Evolutionary conservation across 768 basidiomycete genomes (phyloP).

Genomic region (Naematelia encephala): DNA sequence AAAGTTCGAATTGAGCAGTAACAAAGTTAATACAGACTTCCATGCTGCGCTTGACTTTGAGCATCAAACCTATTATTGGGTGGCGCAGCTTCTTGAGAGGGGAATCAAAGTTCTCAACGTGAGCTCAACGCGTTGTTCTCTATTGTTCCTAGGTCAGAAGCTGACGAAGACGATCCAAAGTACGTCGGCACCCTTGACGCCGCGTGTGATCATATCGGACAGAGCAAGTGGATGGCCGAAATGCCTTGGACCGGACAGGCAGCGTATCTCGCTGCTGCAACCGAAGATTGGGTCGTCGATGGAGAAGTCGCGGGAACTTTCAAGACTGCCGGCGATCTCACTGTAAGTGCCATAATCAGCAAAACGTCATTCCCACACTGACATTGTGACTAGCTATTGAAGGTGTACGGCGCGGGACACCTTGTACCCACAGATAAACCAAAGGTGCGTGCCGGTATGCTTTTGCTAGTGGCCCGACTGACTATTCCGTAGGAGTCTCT

Average conservation of each 20-base stretch:
- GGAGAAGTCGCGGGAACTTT: conserved; percentile 60
- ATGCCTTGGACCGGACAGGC: conserved; percentile 68
- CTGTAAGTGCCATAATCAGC: conserved; percentile 41
- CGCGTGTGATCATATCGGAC: conserved; percentile 70
- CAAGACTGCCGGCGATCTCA: conserved; percentile 60
- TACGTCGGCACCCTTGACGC: conserved; percentile 29
- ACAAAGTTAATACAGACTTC: conserved; percentile 61
- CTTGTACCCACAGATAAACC: conserved; percentile 73
- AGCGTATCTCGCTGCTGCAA: conserved; percentile 54
- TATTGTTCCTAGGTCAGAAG: background rate
- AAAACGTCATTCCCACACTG: conserved; percentile 36
- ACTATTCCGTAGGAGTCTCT: conserved; percentile 51
- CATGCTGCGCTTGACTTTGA: conserved; percentile 59
- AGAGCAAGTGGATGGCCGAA: conserved; percentile 69
- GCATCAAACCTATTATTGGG: conserved; percentile 60
- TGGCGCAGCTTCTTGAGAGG: conserved; percentile 68
- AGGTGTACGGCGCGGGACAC: conserved; percentile 63
- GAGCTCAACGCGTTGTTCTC: no score
- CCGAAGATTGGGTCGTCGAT: conserved; percentile 61
- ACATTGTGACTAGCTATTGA: conserved; percentile 31
- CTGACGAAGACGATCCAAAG: background rate
- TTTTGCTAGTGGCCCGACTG: background rate
- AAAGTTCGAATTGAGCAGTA: background rate
- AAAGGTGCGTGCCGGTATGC: conserved; percentile 41
- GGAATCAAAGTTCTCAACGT: conserved; percentile 63